Evolutionary conservation across 768 basidiomycete genomes (phyloP).

Genomic region (Thelephora aurantiotincta): DNA sequence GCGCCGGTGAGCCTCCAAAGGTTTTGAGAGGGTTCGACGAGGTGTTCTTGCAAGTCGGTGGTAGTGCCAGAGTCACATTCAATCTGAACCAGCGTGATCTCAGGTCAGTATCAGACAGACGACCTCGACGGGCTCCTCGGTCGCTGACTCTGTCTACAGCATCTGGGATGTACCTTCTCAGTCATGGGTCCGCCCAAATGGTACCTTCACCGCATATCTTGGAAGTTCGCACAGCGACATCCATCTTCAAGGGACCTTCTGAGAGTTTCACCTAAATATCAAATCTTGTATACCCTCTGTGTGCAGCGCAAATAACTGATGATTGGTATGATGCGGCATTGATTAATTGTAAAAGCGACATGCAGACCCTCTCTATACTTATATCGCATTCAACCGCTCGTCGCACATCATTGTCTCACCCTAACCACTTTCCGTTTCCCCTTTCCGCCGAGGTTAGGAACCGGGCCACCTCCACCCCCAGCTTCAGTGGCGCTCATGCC

Average conservation of each 20-base stretch:
- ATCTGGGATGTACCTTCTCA: conserved; percentile 27
- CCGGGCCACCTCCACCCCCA: conserved; percentile 21
- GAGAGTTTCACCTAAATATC: too few relatives aligned
- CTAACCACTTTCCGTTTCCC: conserved; percentile 73
- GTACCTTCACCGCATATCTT: conserved; percentile 22
- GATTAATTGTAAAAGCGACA: too few relatives aligned
- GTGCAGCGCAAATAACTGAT: too few relatives aligned
- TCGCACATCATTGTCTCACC: conserved; percentile 36
- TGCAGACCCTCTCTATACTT: too few relatives aligned
- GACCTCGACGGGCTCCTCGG: too few relatives aligned
- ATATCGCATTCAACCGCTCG: neutral
- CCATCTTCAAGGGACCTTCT: conserved; percentile 5
- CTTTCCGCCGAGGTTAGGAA: conserved; percentile 31
- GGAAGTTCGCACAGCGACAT: conserved; percentile 10
- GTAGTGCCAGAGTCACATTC: conserved; percentile 15
- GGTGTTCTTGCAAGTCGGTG: conserved; percentile 17
- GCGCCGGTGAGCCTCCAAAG: conserved; percentile 32
- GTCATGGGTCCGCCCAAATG: conserved; percentile 26
- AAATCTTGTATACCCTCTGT: neutral
- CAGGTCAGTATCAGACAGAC: neutral
- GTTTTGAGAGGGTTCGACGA: conserved; percentile 45
- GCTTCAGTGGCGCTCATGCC: conserved; percentile 59
- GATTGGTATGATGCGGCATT: too few relatives aligned
- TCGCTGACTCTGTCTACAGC: neutral
- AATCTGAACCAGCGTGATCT: conserved; percentile 19